These are phyloP conservation scores for Sporothrix globosa DNA, from an alignment of 2,329 filamentous ascomycete genomes.

Conservation along the genomic window DNA sequence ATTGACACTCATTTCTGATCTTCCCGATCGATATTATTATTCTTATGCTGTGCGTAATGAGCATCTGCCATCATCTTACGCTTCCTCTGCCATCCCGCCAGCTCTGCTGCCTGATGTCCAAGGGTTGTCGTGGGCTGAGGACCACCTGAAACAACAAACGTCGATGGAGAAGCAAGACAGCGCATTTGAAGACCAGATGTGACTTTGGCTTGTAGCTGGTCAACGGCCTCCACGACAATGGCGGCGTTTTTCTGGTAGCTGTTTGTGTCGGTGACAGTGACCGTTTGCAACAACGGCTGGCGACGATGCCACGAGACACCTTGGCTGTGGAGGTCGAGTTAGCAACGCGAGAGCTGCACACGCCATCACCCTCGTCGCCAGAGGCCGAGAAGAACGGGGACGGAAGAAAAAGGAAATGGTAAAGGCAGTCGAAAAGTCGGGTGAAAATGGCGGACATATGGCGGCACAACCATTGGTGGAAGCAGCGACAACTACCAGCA, in stretches of 20 bases:
- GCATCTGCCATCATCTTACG: slow-evolving; percentile 20
- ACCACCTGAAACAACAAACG: slow-evolving; percentile 28
- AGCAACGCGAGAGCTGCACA: slow-evolving; percentile 53
- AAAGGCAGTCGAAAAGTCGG: background rate
- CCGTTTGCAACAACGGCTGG: slow-evolving; percentile 50
- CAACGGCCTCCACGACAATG: slow-evolving; percentile 36
- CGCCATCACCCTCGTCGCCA: slow-evolving; percentile 26
- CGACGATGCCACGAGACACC: slow-evolving; percentile 45
- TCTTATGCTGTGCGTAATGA: background rate
- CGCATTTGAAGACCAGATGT: background rate
- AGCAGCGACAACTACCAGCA: background rate
- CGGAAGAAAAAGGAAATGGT: too few species aligned
- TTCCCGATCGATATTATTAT: too few species aligned
- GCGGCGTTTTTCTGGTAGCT: slow-evolving; percentile 51
- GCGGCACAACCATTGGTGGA: slow-evolving; percentile 27
- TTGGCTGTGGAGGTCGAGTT: slow-evolving; percentile 61
- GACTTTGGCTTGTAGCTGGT: slow-evolving; percentile 51
- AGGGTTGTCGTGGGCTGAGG: slow-evolving; percentile 12
- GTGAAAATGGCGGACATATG: background rate
- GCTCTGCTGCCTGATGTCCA: slow-evolving; percentile 21
- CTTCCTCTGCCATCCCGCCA: slow-evolving; percentile 28
- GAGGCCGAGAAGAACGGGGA: background rate
- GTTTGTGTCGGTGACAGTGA: slow-evolving; percentile 55
- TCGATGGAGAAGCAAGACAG: background rate
- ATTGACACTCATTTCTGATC: background rate